Evolutionary conservation across 805 yeast species (phyloP), one percentile per base, ranked within the genome.

Genomic region (Lachancea lanzarotensis): DNA sequence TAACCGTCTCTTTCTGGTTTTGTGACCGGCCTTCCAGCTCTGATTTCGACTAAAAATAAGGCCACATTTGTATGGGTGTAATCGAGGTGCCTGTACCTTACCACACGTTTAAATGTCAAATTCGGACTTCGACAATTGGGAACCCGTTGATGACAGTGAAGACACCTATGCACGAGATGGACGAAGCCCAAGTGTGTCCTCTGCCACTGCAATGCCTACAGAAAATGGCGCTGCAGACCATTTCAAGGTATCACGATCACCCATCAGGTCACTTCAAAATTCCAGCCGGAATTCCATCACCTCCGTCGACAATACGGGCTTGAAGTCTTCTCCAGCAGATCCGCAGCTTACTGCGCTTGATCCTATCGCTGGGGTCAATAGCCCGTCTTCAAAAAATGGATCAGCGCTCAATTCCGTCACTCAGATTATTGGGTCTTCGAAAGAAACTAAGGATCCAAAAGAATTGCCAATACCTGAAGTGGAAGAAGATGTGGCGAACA

Each of bases 321-420:
- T 60, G 51, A 60, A 60, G 42, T 54, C 62, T 1, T 42, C 56
- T 1, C 65, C 65, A 2, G 63, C 65, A 1, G 54, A 53, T 42
- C 62, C 65, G 2, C 60, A 57, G 13, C 41, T 59, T 2, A 55
- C 62, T 8, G 58, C 53, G 22, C 49, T 56, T 3, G 53, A 48
- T 26, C 52, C 61, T 11, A 45, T 56, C 1, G 46, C 56, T 2
- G 54, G 55, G 7, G 46, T 48, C 18, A 42, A 41, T 16, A 38
- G 42, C 35, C 32, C 45, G 2, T 43, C 47, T 11, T 35, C 33
- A 3, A 49, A 48, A 38, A 42, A 40, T 26, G 46, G 39, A 11
- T 43, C 52, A 8, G 61, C 57, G 12, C 42, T 55, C 34, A 49
- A 43, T 25, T 51, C 57, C 3, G 61, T 56, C 18, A 50, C 42